Base-by-base conservation (phyloP, 495 filamentous ascomycete species). In the Podospora pseudoanserina region DNA sequence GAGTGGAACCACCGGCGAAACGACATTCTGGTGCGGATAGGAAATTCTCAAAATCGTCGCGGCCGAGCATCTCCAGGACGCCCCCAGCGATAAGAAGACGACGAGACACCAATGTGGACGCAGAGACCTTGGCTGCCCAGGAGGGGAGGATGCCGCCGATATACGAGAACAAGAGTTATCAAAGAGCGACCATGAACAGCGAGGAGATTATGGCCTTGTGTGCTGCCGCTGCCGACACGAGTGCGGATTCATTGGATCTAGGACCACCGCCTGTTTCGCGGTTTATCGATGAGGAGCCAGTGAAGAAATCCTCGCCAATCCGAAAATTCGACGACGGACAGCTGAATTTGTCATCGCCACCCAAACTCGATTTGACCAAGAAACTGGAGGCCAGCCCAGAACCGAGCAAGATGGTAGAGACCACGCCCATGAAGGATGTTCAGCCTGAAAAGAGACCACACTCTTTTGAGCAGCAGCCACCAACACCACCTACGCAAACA, bases 101-200 rank as follows among this genome's bases (percentile, higher is more conserved):
- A 73, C 76, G 86, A 60, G 74, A 84, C 71, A 75, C 84, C 68
- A 67, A 73, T 73, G 84, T 78, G 67, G 86, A 87, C 63, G 73
- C 79, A 23, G 88, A 89, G 65, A 78, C 78, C 23, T 74, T 83
- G 13, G 83, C 86, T 70, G 74, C 78, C 57, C 82, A 84, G 72
- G 88, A 92, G 71, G 90, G 89, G 34, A 85, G 85, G 70, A 77
- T 99, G 65, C 91, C 94, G 7, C 87, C 90, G 0, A 97, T 99
- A 62, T 75, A 88, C 63, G 95, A 99, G 78, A 89, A 91, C 74
- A 95, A 93, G 77, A 79, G 79, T 53, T 96, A 87, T 72, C 90
- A 90, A 18, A 82, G 92, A 66, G 81, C 80, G 66, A 94, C 92
- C 3, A 78, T 95, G 68, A 91, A 89, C 63, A 74, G 70, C 34